Base-by-base conservation (phyloP, 1,139 yeast species). In the Saccharomyces pastorianus region DNA sequence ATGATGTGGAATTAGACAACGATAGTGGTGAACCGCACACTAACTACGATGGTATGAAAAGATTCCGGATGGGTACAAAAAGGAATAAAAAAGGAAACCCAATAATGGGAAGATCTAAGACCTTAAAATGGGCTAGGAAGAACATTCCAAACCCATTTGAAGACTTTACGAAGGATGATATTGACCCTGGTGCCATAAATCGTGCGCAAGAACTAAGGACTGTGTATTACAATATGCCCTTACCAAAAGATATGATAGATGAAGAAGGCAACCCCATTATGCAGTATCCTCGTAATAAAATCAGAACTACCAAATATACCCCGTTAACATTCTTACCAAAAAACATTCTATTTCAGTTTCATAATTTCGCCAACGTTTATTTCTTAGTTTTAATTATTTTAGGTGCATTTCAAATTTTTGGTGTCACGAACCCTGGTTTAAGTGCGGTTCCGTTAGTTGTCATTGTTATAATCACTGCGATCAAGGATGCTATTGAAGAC, bases 401-500 rank as follows among this genome's bases (percentile, higher is more conserved):
- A 61, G 96, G 96, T 56, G 88, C 85, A 11, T 89, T 93, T 73
- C 82, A 86, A 59, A 84, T 93, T 54, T 93, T 93, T 70, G 99
- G 99, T 61, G 97, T 91, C 38, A 82, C 88, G 23, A 83, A 81
- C 58, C 96, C 98, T 1, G 97, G 90, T 1, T 73, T 93, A 61
- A 86, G 95, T 6, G 91, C 96, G 1, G 97, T 90, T 47, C 99
- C 99, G 2, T 81, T 93, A 70, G 87, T 91, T 71, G 96, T 89
- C 52, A 91, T 93, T 75, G 96, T 93, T 46, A 74, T 79, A 55
- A 79, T 93, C 55, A 93, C 98, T 1, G 97, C 95, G 14, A 73
- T 88, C 58, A 91, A 91, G 69, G 99, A 93, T 73, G 97, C 96
- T 0, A 77, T 93, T 59, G 99, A 93, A 71, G 99, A 93, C 72